A percentile compares a stretch with the other conserved stretches of the same genome.
phyloP scores from a whole-genome alignment of 108 stramenopile species.

The Cylindrotheca fusiformis region DNA sequence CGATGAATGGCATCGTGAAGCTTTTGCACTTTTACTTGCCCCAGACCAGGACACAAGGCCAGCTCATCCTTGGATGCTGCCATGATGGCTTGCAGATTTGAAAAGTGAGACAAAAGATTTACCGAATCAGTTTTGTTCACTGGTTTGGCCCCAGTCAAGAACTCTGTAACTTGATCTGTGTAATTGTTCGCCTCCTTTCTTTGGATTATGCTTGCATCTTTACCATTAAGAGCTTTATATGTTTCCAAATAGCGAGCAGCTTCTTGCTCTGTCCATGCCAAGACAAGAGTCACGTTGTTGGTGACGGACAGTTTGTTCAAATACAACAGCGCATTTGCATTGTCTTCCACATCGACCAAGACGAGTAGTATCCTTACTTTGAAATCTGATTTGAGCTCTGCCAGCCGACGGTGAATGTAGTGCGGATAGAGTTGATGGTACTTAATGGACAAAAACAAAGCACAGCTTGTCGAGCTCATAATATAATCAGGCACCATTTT shows the following conservation, averaged over 20 bases:
- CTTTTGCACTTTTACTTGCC: slow-evolving; percentile 73
- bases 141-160: slow-evolving; percentile 49
- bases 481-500: slow-evolving; percentile 82
- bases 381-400: slow-evolving; percentile 73
- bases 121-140: slow-evolving; percentile 85
- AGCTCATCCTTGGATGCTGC: slow-evolving; percentile 74
- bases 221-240: slow-evolving; percentile 89
- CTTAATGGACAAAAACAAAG: slow-evolving; percentile 68
- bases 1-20: slow-evolving; percentile 76
- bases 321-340: slow-evolving; percentile 55
- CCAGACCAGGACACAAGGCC: slow-evolving; percentile 74
- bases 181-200: slow-evolving; percentile 65
- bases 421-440: slow-evolving; percentile 75
- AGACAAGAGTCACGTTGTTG: slow-evolving; percentile 73
- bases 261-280: slow-evolving; percentile 86
- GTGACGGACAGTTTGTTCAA: slow-evolving; percentile 76
- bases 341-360: slow-evolving; percentile 89
- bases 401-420: slow-evolving; percentile 66
- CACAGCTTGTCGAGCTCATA: slow-evolving; percentile 60
- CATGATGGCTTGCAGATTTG: slow-evolving; percentile 46
- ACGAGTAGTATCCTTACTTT: slow-evolving; percentile 73
- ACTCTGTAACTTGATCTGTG: slow-evolving; percentile 60
- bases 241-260: slow-evolving; percentile 93
- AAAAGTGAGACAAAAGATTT: slow-evolving; percentile 65
- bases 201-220: slow-evolving; percentile 72